Percentiles rank a stretch among this genome's conserved stretches.
Conservation (phyloP, 23 red algal genomes). For the Gracilaria gracilis region DNA sequence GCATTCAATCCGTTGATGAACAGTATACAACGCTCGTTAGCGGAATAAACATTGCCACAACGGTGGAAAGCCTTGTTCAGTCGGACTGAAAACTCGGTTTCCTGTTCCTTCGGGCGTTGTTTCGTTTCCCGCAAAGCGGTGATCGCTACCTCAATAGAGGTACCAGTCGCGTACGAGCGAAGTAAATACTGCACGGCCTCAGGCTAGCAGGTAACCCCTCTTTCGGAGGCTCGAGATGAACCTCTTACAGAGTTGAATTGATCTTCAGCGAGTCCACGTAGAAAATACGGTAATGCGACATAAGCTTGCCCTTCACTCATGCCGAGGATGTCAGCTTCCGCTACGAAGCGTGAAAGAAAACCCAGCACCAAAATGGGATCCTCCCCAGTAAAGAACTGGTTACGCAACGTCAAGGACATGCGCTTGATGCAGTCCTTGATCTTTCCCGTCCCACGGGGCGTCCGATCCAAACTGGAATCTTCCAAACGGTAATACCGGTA, state of each 20-base stretch:
- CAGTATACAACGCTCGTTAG: no score
- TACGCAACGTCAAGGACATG: neutral
- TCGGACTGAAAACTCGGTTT: no score
- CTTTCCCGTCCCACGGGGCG: neutral
- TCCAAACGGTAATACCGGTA: constrained; percentile 31
- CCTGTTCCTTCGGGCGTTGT: no score
- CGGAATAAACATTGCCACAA: no score
- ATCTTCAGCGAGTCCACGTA: neutral
- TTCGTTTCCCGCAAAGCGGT: no score
- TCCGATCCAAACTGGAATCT: neutral
- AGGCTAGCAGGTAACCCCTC: no score
- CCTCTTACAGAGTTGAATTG: neutral
- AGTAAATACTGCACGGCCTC: no score
- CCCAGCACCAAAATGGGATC: neutral
- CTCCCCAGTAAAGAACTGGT: neutral
- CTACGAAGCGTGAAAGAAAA: neutral
- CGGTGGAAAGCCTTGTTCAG: no score
- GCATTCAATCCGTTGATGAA: no score
- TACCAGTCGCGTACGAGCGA: no score
- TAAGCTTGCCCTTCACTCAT: neutral
- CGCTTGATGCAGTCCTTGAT: constrained; percentile 19
- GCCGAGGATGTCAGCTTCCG: neutral
- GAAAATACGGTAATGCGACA: neutral
- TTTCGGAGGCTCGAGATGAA: neutral
- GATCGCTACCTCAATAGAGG: no score